Evolutionary conservation across 495 filamentous ascomycete species (phyloP), one percentile per base, ranked within the genome.

Genomic region (Hypoxylon rickii): DNA sequence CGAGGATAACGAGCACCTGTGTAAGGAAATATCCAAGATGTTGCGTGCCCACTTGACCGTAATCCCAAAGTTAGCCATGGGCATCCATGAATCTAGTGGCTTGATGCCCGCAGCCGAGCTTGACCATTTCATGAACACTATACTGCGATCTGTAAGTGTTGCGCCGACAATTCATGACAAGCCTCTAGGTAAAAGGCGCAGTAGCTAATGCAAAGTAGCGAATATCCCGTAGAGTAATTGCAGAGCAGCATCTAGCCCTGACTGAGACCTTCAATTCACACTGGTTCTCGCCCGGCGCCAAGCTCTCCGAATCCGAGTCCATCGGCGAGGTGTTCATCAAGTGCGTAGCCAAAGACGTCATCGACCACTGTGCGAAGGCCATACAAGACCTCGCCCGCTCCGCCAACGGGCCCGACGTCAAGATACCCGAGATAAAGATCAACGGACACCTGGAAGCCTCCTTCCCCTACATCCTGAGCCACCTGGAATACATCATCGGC

Each of bases 401-500:
- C 51, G 88, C 84, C 26, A 90, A 93, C 57, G 88, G 87, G 1
- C 75, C 85, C 3, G 76, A 84, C 41, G 73, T 81, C 3, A 72
- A 79, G 22, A 80, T 99, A 1, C 94, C 94, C 12, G 83, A 89
- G 49, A 89, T 99, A 69, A 80, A 76, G n/a, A 80, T 99, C 41
- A 80, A 88, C 58, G 94, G 94, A 7, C 92, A 97, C 64, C 73
- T 92, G 4, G 84, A 89, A 5, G 91, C 90, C 0, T 96, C 86
- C 7, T 97, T 99, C 67, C 95, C 95, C 1, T 99, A 96, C 57
- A 97, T 97, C 53, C 82, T 95, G 15, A 93, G 87, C 61, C 95
- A 97, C 67, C 78, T 99, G 42, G 91, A 99, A 73, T 99, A 97
- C 67, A 97, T 97, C 63, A 83, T 97, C 50, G 92, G 94, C 29